Evolutionary conservation across 2,329 filamentous ascomycete genomes (phyloP).

Genomic region (Phaeosphaeria sp.): DNA sequence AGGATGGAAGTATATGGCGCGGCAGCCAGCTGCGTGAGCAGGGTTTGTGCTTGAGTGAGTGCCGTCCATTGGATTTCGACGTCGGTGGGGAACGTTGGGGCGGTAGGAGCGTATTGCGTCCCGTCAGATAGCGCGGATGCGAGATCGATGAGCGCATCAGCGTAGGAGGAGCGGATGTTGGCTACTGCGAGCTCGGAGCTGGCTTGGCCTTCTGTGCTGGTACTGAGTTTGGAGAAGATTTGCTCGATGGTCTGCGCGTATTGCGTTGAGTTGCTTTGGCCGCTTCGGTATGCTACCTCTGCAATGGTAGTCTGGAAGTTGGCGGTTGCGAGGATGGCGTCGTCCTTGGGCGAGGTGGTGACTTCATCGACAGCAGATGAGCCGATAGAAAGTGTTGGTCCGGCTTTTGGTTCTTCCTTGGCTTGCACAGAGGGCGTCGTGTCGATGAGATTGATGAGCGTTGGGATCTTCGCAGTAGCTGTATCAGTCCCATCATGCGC

Average conservation of each 20-base stretch:
- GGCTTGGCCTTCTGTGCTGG: conserved; percentile 57
- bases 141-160: conserved; percentile 63
- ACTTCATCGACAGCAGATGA: conserved; percentile 23
- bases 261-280: conserved; percentile 58
- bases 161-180: conserved; percentile 61
- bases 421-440: conserved; percentile 20
- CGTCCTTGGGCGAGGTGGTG: conserved; percentile 54
- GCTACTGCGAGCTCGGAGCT: conserved; percentile 58
- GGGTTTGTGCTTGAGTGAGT: conserved; percentile 37
- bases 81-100: conserved; percentile 20
- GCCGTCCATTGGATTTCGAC: conserved; percentile 42
- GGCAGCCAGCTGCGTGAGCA: conserved; percentile 34
- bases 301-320: conserved; percentile 64
- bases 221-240: conserved; percentile 42
- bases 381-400: conserved; percentile 43
- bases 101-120: conserved; percentile 17
- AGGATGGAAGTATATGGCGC: conserved; percentile 22
- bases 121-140: conserved; percentile 55
- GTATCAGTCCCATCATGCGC: conserved; percentile 63
- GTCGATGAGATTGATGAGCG: conserved; percentile 55
- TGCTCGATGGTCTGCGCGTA: conserved; percentile 56
- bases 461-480: conserved; percentile 60
- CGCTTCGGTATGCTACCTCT: conserved; percentile 63
- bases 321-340: conserved; percentile 62
- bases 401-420: conserved; percentile 35